Base-by-base conservation (phyloP, 2,329 filamentous ascomycete species). In the Ustulina deusta region DNA sequence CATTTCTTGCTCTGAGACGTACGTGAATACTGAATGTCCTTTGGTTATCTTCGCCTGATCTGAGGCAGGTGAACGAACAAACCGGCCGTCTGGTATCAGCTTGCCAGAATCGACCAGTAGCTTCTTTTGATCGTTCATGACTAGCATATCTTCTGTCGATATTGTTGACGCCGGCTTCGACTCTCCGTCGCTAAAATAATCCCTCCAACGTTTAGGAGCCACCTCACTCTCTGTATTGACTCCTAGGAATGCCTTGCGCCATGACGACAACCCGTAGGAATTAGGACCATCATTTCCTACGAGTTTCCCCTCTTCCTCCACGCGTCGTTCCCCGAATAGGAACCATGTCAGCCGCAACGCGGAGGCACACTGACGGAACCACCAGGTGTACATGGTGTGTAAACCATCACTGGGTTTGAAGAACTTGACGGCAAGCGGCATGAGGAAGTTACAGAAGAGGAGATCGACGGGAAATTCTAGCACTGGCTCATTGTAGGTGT, bases 21-120 rank as follows among this genome's bases (percentile, higher is more conserved):
- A 87, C 20, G 97, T 82, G 76, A 99, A 98, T 3, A 97, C 94
- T 17, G 85, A 83, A 54, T 86, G 87, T 44, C 93, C 92, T 79
- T 97, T 97, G 3, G 94, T 93, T 40, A 98, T 94, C 75, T 97
- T 93, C 72, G 97, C 93, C 78, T 97, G 94, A 78, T 99, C 96
- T 0, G 94, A 97, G 20, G 93, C 94, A 11, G 96, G 96, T n/a
- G 94, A 93, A 52, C 93, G 90, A 27, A 97, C 95, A 78, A 94
- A 98, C 65, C 86, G 88, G 5, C 96, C 96, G 73, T 95, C 89
- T 2, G 87, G 86, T 17, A 89, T 77, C 65, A 97, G 79, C 66
- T 89, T 84, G 0, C 82, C 79, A 0, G 84, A 79, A 0, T 76
- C 72, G n/a, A 87, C 83, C 0, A 89, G 83, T 0, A 73, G 65